Conservation (phyloP, 306 rosid genomes). For the Cajanus cajan region DNA sequence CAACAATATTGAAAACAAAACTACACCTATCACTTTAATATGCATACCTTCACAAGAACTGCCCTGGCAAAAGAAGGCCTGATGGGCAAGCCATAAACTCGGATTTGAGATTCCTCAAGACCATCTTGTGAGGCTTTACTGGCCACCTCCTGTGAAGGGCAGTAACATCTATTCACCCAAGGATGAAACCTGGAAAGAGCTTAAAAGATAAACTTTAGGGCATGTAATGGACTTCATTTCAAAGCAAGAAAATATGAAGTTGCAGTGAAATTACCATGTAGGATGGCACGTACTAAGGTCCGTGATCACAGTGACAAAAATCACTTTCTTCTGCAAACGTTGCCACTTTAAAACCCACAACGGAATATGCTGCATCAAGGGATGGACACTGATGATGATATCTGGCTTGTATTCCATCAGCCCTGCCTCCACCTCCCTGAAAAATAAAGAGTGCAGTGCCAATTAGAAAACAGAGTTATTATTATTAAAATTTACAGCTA, state of each 20-base stretch:
- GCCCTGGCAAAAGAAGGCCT: constrained; percentile 96
- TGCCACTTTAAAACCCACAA: constrained; percentile 99
- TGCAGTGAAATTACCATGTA: constrained; percentile 64
- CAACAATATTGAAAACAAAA: constrained; percentile 4
- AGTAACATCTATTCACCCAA: constrained; percentile 90
- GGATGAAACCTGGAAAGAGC: constrained; percentile 80
- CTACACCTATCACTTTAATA: background rate
- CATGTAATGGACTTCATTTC: background rate
- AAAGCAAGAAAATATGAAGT: background rate
- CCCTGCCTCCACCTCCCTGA: constrained; percentile 97
- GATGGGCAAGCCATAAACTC: constrained; percentile 83
- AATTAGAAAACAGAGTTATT: too few species aligned
- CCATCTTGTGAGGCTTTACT: constrained; percentile 76
- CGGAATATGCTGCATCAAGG: constrained; percentile 98
- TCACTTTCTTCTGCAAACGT: constrained; percentile 84
- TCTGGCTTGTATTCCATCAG: constrained; percentile 93
- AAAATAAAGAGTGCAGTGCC: constrained; percentile 25
- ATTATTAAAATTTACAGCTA: background rate
- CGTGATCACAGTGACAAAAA: constrained; percentile 88
- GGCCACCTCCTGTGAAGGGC: constrained; percentile 86
- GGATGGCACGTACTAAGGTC: constrained; percentile 92
- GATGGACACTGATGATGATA: constrained; percentile 95
- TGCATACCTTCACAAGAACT: constrained; percentile 60
- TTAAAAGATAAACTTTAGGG: constrained; percentile 25
- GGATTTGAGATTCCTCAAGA: constrained; percentile 71